Evolutionary conservation across 257 asterid genomes (phyloP).

Genomic region (Pogostemon cablin): DNA sequence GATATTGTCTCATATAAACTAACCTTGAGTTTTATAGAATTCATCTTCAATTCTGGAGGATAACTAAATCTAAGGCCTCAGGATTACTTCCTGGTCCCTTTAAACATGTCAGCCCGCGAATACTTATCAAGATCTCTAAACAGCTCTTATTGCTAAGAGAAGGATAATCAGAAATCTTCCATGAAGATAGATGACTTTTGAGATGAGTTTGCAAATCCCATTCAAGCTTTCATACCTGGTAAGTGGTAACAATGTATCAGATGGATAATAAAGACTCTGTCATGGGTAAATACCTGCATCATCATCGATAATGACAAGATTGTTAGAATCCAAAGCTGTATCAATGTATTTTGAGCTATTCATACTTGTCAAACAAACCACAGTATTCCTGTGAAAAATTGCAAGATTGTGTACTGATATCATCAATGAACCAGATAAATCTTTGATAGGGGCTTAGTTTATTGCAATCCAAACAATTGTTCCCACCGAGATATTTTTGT

Average conservation of each 20-base stretch:
- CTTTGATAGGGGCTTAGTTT: conserved; percentile 35
- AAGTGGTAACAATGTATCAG: conserved; percentile 45
- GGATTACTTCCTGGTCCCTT: conserved; percentile 31
- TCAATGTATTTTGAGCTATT: conserved; percentile 27
- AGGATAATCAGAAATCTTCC: conserved; percentile 48
- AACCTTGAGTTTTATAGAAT: conserved; percentile 37
- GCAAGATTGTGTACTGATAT: conserved; percentile 29
- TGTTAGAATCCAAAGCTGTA: conserved; percentile 41
- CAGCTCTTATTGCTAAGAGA: conserved; percentile 30
- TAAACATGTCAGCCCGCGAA: conserved; percentile 41
- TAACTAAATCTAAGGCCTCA: conserved; percentile 46
- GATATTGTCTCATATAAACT: conserved; percentile 36
- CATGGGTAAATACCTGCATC: conserved; percentile 31
- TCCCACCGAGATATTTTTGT: conserved; percentile 43
- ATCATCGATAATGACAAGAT: conserved; percentile 36
- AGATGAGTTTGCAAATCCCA: conserved; percentile 45
- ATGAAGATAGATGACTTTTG: conserved; percentile 34
- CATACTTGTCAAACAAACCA: conserved; percentile 36
- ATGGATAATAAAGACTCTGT: conserved; percentile 50
- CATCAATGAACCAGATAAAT: conserved; percentile 37
- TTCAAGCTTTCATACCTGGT: conserved; percentile 47
- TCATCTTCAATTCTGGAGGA: conserved; percentile 35
- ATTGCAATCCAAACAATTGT: conserved; percentile 56
- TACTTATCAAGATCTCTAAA: conserved; percentile 36
- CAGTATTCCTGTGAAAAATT: conserved; percentile 28